Evolutionary conservation across 2,329 filamentous ascomycete species (phyloP).

Genomic region (Penicillium sclerotigenum): DNA sequence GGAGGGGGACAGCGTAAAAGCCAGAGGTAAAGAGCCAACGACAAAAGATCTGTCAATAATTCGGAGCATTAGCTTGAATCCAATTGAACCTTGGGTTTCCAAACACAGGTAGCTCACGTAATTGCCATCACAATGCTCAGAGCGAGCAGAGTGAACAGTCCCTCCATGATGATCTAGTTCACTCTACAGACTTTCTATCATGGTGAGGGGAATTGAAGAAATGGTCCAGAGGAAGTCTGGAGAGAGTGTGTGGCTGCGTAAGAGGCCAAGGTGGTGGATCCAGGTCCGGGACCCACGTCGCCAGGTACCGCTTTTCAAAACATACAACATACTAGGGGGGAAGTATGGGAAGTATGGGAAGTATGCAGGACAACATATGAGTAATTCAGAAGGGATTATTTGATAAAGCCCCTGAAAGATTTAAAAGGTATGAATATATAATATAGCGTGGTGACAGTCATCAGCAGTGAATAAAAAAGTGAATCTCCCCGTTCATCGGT

Average conservation of each 20-base stretch:
- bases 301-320: constrained; percentile 23
- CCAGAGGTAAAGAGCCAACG: constrained; percentile 84
- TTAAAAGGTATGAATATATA: neutral
- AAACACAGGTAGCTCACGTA: constrained; percentile 49
- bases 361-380: neutral
- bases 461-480: too few species aligned
- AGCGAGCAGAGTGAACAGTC: constrained; percentile 62
- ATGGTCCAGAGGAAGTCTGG: neutral
- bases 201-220: constrained; percentile 13
- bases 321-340: constrained; percentile 14
- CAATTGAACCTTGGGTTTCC: neutral
- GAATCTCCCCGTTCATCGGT: too few species aligned
- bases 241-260: neutral
- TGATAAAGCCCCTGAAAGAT: neutral
- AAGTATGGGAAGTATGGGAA: too few species aligned
- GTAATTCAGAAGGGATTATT: neutral
- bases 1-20: constrained; percentile 79
- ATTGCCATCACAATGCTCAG: constrained; percentile 64
- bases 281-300: constrained; percentile 15
- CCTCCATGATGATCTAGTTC: constrained; percentile 52
- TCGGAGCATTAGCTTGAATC: constrained; percentile 4
- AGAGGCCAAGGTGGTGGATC: constrained; percentile 11
- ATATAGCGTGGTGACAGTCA: too few species aligned
- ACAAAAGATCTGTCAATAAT: constrained; percentile 73
- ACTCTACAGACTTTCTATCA: constrained; percentile 31